Base-by-base conservation (phyloP, 805 yeast species). In the Suhomyces vadensis region DNA sequence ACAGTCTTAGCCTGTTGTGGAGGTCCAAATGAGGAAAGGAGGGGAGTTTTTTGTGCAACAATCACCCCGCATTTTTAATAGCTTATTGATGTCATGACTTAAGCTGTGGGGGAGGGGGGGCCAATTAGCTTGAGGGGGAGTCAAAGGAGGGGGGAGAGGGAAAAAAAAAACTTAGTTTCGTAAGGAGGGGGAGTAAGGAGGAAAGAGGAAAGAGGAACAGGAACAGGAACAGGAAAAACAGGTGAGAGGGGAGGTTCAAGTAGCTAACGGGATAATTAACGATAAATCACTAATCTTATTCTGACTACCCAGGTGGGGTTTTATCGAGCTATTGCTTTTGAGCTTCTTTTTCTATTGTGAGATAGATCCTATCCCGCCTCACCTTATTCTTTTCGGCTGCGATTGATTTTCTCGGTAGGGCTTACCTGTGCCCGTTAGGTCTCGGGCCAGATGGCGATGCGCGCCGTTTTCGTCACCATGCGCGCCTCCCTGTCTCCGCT, bases 21-120 rank as follows among this genome's bases (percentile, higher is more conserved):
- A 14, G n/a, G 20, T 21, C 27, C 27, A 13, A 35, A 21, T 22
- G 27, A n/a, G 22, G 31, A 31, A 33, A 37, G 44, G 46, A 46
- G 49, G 46, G 48, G 46, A 37, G 31, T 33, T 29, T 25, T 48
- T 48, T 48, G 51, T 48, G 46, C 11, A 25, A 43, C 37, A 26
- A 31, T 31, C 48, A 35, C 45, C 45, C 48, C 48, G 48, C 45
- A 45, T 41, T 44, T 39, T 39, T 35, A 14, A 29, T 29, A 29
- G 6, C 16, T 14, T 29, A 13, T 20, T 29, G 20, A 20, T 26
- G 29, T 17, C 13, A 29, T 38, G 35, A 20, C 29, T 22, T 16
- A 13, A 38, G 27, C 14, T 29, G 35, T 26, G 41, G 41, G 41
- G 41, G 27, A 8, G 13, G 35, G 33, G 23, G 39, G 39, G 39